Evolutionary conservation across 2,329 filamentous ascomycete species (phyloP).

Genomic region (Polytolypa hystricis): DNA sequence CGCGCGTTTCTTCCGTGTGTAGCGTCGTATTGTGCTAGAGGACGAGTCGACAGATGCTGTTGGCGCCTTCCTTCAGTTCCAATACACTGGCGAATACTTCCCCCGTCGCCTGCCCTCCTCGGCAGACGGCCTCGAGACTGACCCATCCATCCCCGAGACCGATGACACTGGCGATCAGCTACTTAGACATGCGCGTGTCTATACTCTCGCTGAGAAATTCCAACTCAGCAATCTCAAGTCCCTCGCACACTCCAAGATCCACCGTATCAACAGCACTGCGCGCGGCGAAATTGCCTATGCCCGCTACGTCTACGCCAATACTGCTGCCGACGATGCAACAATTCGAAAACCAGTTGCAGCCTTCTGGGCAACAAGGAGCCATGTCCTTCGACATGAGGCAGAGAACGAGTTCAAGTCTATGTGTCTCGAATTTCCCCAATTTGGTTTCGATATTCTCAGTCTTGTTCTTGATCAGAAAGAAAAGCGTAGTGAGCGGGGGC

Average conservation of each 20-base stretch:
- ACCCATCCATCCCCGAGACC: slow-evolving; percentile 52
- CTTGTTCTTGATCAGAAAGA: slow-evolving; percentile 36
- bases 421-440: slow-evolving; percentile 82
- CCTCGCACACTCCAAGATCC: slow-evolving; percentile 79
- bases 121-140: slow-evolving; percentile 57
- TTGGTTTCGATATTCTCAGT: slow-evolving; percentile 83
- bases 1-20: slow-evolving; percentile 19
- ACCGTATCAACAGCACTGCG: slow-evolving; percentile 77
- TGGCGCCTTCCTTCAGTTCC: slow-evolving; percentile 69
- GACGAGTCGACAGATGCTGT: slow-evolving; percentile 61
- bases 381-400: slow-evolving; percentile 73
- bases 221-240: slow-evolving; percentile 56
- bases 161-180: slow-evolving; percentile 75
- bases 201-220: slow-evolving; percentile 77
- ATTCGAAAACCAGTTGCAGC: slow-evolving; percentile 77
- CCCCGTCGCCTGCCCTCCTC: slow-evolving; percentile 49
- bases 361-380: slow-evolving; percentile 75
- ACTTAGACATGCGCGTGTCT: slow-evolving; percentile 78
- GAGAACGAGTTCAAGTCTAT: slow-evolving; percentile 74
- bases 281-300: slow-evolving; percentile 87
- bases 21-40: slow-evolving; percentile 57
- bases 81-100: slow-evolving; percentile 83
- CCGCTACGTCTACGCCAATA: slow-evolving; percentile 77
- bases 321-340: slow-evolving; percentile 53
- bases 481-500: slow-evolving; percentile 25